Percentiles rank a stretch among this genome's conserved stretches.
Conservation (phyloP, 148 eudicot genomes). For the Rhododendron ferrugineum region DNA sequence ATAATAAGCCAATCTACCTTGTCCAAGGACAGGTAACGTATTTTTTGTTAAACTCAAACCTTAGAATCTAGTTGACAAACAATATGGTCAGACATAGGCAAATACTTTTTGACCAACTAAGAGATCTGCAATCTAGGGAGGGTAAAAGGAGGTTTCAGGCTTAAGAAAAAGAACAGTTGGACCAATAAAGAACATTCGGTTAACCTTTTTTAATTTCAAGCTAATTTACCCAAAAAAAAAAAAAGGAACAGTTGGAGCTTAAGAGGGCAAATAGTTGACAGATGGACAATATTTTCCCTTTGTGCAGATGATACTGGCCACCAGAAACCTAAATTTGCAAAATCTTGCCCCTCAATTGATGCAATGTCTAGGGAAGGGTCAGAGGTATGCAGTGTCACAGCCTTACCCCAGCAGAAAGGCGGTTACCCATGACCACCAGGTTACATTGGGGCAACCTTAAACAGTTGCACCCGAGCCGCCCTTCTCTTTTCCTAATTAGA, state of each 20-base stretch:
- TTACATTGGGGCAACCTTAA: not conserved
- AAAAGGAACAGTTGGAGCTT: not conserved
- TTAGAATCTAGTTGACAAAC: not conserved
- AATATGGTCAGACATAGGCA: not conserved
- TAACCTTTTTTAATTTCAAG: no score
- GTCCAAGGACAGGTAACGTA: not conserved
- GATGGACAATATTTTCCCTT: not conserved
- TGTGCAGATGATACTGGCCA: not conserved
- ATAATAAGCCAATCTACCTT: constrained; percentile 1
- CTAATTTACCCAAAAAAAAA: no score
- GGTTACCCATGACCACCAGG: not conserved
- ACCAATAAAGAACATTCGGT: no score
- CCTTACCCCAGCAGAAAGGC: not conserved
- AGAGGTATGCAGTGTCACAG: not conserved
- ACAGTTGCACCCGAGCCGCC: not conserved
- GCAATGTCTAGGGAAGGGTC: not conserved
- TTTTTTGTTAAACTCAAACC: not conserved
- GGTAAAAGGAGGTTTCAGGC: not conserved
- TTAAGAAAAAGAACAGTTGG: not conserved
- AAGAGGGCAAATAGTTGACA: not conserved
- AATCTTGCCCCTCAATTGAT: not conserved
- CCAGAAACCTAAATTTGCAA: not conserved
- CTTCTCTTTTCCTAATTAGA: not conserved
- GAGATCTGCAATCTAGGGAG: not conserved
- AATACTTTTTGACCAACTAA: not conserved